Evolutionary conservation across 225 moss, liverwort and hornwort species (phyloP), one percentile per base, ranked within the genome.

Genomic region (Bryum argenteum): DNA sequence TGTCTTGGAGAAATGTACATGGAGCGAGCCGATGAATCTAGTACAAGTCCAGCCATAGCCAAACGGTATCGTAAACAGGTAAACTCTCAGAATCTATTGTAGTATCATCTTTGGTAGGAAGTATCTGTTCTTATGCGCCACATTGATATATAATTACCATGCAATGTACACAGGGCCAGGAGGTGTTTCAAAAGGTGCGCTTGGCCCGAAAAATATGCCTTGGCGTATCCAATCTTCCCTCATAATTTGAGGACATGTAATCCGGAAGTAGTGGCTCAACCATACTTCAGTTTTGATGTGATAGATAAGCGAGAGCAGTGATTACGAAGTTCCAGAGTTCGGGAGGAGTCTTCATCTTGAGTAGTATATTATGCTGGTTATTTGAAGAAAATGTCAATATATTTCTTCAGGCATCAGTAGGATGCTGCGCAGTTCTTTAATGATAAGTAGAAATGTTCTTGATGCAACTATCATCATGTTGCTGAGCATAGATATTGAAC

Each of bases 1-100:
- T 94, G 94, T 65, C 85, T 91, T 71, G 90, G 90, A 66, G 94
- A 94, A 80, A 89, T 94, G 91, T 90, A 90, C 79, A 64, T 61
- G 19, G 87, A 91, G 67, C 85, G 85, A 67, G 81, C 84, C 10
- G 82, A 91, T 58, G 73, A 80, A 67, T 74, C 80, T 3, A 66
- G 65, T 65, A 82, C 87, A 38, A 82, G 70, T 66, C 58, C 65
- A 73, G 82, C 88, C 63, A 76, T 91, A 67, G 76, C 69, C 73
- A 94, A 90, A 71, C 87, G 82, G 50, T 87, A 85, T 44, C 83
- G 81, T 69, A 94, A 91, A 81, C 83, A 88, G 83, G 92, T 92
- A 76, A 40, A 55, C 18, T 40, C 10, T 57, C 21, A 19, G 14
- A 67, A 45, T 48, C 23, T 37, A 9, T 28, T 52, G 11, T 8